Evolutionary conservation across 1,139 yeast genomes (phyloP).

Genomic region (Meyerozyma sp.): DNA sequence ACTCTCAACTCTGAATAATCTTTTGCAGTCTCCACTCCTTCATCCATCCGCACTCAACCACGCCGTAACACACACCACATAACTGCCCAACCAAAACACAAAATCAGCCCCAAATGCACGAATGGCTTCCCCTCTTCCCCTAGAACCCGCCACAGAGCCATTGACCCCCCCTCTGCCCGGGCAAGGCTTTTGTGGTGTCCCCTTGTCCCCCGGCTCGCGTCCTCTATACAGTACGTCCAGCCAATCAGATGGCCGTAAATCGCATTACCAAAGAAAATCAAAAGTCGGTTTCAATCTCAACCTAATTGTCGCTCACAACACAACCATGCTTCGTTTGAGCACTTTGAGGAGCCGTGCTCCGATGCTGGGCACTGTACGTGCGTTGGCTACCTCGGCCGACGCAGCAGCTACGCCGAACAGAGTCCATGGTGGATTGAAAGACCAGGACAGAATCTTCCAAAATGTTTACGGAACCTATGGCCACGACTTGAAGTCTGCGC

Average conservation of each 20-base stretch:
- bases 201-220: neutral
- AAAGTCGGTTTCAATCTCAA: neutral
- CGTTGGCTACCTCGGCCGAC: conserved; percentile 42
- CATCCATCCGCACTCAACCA: too few relatives aligned
- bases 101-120: too few relatives aligned
- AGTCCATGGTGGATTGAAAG: conserved; percentile 69
- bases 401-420: conserved; percentile 50
- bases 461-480: conserved; percentile 74
- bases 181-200: too few relatives aligned
- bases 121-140: too few relatives aligned
- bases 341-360: neutral
- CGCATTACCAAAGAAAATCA: conserved; percentile 1
- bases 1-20: too few relatives aligned
- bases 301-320: neutral
- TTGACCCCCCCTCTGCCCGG: too few relatives aligned
- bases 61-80: too few relatives aligned
- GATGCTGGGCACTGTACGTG: conserved; percentile 13
- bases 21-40: too few relatives aligned
- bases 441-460: conserved; percentile 82
- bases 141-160: too few relatives aligned
- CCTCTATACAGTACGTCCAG: neutral
- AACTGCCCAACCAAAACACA: too few relatives aligned
- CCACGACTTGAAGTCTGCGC: conserved; percentile 65
- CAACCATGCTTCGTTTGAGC: neutral
- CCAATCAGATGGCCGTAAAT: conserved; percentile 1